Base-by-base conservation (phyloP, 2,329 filamentous ascomycete species). In the Penicillium occitanis region DNA sequence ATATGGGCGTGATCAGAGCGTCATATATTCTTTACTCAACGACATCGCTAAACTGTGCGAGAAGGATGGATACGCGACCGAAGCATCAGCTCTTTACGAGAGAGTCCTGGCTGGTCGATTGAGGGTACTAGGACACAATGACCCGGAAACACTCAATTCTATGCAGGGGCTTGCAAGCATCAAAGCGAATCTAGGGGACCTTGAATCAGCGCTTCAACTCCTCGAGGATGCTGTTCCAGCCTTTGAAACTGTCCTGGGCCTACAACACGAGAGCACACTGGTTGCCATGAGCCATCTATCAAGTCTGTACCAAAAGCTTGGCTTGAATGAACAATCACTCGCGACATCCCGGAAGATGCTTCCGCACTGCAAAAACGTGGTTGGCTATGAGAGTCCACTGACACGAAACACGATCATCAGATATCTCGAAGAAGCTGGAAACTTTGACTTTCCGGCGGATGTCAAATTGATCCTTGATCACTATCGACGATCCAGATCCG, bases 141-240 rank as follows among this genome's bases (percentile, higher is more conserved):
- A 71, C 2, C 73, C 73, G 5, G 73, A 75, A n/a, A 75, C 73
- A 1, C 65, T 75, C 28, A 70, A 64, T 46, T 74, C 71, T 57
- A 75, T 75, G 73, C 73, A 74, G 58, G 69, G 73, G 37, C 69
- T 75, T 51, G 73, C 73, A 17, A 70, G 69, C 44, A 65, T 75
- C 13, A 75, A 74, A 50, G 68, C 71, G 19, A 65, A 65, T 7
- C 59, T 75, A 0, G 73, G 73, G 8, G 73, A 75, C 61, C 42
- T 73, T 5, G 71, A 73, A 64, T 69, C 73, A 1, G 73, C 73
- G 0, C 68, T 74, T 3, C 64, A 74, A 6, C 66, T 75, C 3
- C 67, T 75, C 2, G 72, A 75, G 58, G 72, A 73, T 42, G 73
- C 70, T 19, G 72, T 75, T 8, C 73, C 73, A 4, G 69, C 73